Base-by-base conservation (phyloP, 768 basidiomycete species). In the Favolaschia claudopus region DNA sequence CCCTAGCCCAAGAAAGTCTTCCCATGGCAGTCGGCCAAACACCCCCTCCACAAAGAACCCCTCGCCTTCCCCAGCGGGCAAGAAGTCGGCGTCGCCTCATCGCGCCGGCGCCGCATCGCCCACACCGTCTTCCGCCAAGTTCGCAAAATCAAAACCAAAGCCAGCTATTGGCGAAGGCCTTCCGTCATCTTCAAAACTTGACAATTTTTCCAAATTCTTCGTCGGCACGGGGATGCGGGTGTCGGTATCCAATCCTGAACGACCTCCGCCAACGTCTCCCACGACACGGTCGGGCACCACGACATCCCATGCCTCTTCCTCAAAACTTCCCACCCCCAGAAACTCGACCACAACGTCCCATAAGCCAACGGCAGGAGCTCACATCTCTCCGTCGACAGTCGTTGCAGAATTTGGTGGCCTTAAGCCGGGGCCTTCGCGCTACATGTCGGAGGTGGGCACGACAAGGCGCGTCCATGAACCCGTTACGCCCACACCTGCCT, bases 371-470 rank as follows among this genome's bases (percentile, higher is more conserved):
- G n/a, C n/a, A n/a, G 58, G 43, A 7, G 47, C 62, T 24, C 62
- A 63, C 43, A 58, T 64, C 14, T 60, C 63, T 25, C 38, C 63
- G 10, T 60, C 63, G 14, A 64, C 58, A 25, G 27, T 64, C 36
- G 54, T 64, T 9, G 48, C 55, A 17, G 58, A 45, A 13, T 45
- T 44, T 0, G 25, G 28, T 12, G 45, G 40, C 3, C 36, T 51
- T 2, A 58, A 63, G 39, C n/a, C 53, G 4, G 20, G 37, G 4
- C 25, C 43, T 25, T 48, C 58, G 5, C 48, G 40, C 24, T 44
- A 59, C 49, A 64, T 64, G 63, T 64, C 63, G 19, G 63, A 64
- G 36, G 63, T 64, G 22, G 63, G 63, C 29, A 60, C 52, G 34
- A 64, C 55, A 4, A 42, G 52, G 36, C 51, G 57, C 8, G 49